Evolutionary conservation across 768 basidiomycete genomes (phyloP), one percentile per base, ranked within the genome.

Genomic region (Roridomyces roridus): DNA sequence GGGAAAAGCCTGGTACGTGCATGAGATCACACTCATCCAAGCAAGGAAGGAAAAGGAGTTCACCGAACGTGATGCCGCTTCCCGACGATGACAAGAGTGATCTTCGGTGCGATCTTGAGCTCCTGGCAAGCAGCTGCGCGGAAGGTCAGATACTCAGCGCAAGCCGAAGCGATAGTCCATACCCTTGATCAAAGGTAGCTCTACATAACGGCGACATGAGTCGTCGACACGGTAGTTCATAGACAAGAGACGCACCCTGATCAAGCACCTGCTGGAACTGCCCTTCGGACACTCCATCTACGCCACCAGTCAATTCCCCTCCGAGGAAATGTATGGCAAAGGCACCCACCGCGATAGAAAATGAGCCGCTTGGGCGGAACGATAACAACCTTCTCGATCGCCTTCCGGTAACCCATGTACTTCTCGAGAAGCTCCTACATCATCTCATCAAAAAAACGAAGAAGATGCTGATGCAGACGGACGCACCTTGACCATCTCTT

Each of bases 21-120:
- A 31, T 44, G 18, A 21, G 18, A 35, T 15, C n/a, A n/a, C n/a
- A 44, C 34, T 24, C 29, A 37, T n/a, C 15, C 35, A 17, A 46
- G n/a, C 15, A 23, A n/a, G 2, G 4, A 55, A 25, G 18, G 23
- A 28, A 6, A 18, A 35, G 35, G 26, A 10, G 60, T 77, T 46
- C 52, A 83, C 81, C 80, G 77, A 46, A 86, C 79, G 49, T 88
- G 87, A 66, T 89, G 87, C 4, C 88, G 80, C 67, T 94, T 94
- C 15, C 89, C 91, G 7, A 94, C 92, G 23, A 94, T 77, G 46
- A 93, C 81, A 21, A 94, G 74, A 0, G 92, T 94, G 26, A 94
- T 89, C 47, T 81, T 85, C 0, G 85, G 84, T 1, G 76, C 75
- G 25, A 92, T 86, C 7, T 76, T 75, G 1, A 89, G 63, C 5